Evolutionary conservation across 2,329 filamentous ascomycete species (phyloP), one percentile per base, ranked within the genome.

Genomic region (Hymenoscyphus occultus): DNA sequence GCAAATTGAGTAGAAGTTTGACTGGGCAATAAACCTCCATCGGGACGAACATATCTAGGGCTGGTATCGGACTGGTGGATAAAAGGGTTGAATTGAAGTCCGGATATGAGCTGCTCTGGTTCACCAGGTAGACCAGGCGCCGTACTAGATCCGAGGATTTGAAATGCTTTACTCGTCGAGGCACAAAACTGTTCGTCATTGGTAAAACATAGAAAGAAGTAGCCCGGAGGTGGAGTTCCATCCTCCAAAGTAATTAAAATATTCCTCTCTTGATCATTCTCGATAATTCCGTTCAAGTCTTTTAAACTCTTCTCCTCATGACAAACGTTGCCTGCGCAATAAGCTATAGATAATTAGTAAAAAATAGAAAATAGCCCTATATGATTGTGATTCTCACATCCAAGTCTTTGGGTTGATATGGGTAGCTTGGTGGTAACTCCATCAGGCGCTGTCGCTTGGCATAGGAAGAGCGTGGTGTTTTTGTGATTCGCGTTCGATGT

Each of bases 401-500:
- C 45, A 51, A 51, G n/a, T 12, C 45, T 22, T n/a, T 22, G 7
- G 19, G 45, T n/a, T 10, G 45, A 13, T 51, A 51, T 51, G 19
- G 6, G 12, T 7, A 7, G 13, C n/a, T 59, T 59, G 28, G 9
- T 3, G 19, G 2, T 19, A 3, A 12, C 6, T 6, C 5, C 19
- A 12, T 39, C 2, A 16, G 28, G 2, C 5, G 28, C 28, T 28
- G 54, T 59, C 16, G 31, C 42, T 39, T 59, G 16, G 51, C 5
- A 56, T 22, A 59, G 62, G 39, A 6, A 62, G 31, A 62, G 35
- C 13, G 28, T 62, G 31, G 39, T 59, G 14, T 28, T 59, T 14
- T 16, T 59, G 35, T 42, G 19, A 28, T 28, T 9, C 16, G 57
- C 39, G 31, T 40, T 14, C 10, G 3, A 10, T 5, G 19, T 42